A percentile compares a stretch with the other conserved stretches of the same genome.
Conservation (phyloP, 345 rosid species). For the Eucalyptus polyanthemos region DNA sequence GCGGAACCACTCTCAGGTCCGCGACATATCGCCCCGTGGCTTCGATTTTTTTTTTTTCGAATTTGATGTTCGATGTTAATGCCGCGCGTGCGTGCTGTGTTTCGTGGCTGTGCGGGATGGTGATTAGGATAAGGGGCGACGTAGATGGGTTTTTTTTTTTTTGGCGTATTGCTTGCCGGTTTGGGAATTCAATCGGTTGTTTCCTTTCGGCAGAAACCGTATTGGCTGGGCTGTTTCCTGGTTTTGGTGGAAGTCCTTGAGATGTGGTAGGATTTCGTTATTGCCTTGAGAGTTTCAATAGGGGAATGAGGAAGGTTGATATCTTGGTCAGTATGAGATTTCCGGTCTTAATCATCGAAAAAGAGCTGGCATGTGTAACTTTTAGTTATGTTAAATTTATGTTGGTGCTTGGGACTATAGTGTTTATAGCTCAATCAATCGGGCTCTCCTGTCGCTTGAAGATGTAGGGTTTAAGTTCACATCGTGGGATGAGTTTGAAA, state of each 20-base stretch:
- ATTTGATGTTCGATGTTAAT: neutral
- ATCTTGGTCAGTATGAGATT: neutral
- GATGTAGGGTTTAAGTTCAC: neutral
- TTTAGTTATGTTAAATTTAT: neutral
- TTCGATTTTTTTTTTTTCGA: neutral
- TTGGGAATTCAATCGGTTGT: neutral
- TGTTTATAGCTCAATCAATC: neutral
- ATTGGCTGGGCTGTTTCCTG: neutral
- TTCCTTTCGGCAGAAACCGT: neutral
- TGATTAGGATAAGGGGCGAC: neutral
- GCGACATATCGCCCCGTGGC: neutral
- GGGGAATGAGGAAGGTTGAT: neutral
- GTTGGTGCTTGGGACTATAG: neutral
- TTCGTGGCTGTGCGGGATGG: neutral
- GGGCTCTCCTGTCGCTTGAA: neutral
- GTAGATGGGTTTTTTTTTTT: neutral
- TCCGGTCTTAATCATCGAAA: neutral
- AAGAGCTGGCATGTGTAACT: neutral
- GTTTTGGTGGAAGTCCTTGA: neutral
- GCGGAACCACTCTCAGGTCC: constrained; percentile 78
- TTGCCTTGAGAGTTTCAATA: neutral
- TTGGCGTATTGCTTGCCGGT: neutral
- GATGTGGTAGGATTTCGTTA: neutral
- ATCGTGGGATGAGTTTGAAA: neutral
- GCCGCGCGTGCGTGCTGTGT: neutral